A percentile compares a stretch with the other conserved stretches of the same genome.
phyloP scores from a whole-genome alignment of 257 asterid genomes.

The Solanum pinnatisectum region DNA sequence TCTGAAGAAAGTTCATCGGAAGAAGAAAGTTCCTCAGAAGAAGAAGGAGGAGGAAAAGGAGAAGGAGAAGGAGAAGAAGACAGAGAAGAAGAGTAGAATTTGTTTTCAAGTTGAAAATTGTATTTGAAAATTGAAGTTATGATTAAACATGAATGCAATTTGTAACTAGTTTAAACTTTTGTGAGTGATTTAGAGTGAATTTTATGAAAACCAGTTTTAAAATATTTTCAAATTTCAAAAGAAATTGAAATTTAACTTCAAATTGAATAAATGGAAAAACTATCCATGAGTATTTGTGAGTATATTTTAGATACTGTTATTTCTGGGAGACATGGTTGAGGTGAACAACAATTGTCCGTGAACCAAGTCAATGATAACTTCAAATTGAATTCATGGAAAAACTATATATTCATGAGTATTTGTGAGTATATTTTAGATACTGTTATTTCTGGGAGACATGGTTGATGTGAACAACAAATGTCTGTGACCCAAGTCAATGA shows the following conservation, averaged over 20 bases:
- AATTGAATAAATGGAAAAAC: not conserved
- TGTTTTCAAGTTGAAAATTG: not conserved
- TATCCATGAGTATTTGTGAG: not conserved
- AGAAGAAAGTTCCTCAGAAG: too few species aligned
- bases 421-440: too few species aligned
- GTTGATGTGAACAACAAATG: too few species aligned
- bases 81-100: not conserved
- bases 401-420: too few species aligned
- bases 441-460: too few species aligned
- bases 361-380: not conserved
- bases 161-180: not conserved
- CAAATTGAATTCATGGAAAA: too few species aligned
- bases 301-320: too few species aligned
- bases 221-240: too few species aligned
- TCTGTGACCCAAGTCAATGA: not conserved
- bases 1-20: too few species aligned
- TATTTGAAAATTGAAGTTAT: too few species aligned
- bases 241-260: not conserved
- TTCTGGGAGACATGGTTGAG: not conserved
- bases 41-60: too few species aligned
- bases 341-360: not conserved
- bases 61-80: not conserved
- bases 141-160: not conserved
- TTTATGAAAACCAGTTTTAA: not conserved
- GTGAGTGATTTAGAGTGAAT: not conserved